Evolutionary conservation across 2,329 filamentous ascomycete species (phyloP).

Genomic region (Ophiostoma ulmi): DNA sequence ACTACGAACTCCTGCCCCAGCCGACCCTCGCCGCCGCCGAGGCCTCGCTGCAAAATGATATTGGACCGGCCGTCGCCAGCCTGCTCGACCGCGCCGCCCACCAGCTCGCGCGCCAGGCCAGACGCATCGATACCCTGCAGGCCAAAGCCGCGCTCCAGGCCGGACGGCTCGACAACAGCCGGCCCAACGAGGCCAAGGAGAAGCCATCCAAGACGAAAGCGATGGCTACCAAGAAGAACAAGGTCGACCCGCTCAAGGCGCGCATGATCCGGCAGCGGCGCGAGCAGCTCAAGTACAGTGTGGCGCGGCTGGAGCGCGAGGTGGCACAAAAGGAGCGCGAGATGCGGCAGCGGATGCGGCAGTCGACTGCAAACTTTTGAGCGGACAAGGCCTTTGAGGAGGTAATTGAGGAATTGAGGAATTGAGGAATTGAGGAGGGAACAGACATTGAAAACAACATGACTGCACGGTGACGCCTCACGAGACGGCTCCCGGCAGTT

Average conservation of each 20-base stretch:
- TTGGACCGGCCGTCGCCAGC: conserved; percentile 76
- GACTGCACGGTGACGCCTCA: not conserved
- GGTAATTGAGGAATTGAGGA: not conserved
- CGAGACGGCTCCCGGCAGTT: conserved; percentile 1
- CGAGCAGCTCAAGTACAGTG: conserved; percentile 78
- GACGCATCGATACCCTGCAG: conserved; percentile 77
- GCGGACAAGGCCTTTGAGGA: not conserved
- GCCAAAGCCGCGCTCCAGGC: conserved; percentile 80
- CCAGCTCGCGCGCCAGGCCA: conserved; percentile 74
- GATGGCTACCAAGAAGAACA: not conserved
- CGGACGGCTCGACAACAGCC: conserved; percentile 48
- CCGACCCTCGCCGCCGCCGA: conserved; percentile 77
- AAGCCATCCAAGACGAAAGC: not conserved
- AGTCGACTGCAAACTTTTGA: conserved; percentile 17
- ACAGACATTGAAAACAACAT: not conserved
- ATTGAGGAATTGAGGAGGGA: not conserved
- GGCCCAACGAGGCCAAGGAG: not conserved
- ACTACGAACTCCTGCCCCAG: conserved; percentile 89
- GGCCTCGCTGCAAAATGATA: conserved; percentile 77
- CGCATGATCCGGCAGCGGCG: conserved; percentile 70
- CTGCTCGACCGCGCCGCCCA: conserved; percentile 77
- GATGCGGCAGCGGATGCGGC: conserved; percentile 44
- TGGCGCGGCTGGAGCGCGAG: conserved; percentile 79
- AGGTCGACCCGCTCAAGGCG: conserved; percentile 44
- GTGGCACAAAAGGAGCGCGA: conserved; percentile 68